Conservation (phyloP, 2,329 filamentous ascomycete genomes). For the Tolypocladium tropicale region DNA sequence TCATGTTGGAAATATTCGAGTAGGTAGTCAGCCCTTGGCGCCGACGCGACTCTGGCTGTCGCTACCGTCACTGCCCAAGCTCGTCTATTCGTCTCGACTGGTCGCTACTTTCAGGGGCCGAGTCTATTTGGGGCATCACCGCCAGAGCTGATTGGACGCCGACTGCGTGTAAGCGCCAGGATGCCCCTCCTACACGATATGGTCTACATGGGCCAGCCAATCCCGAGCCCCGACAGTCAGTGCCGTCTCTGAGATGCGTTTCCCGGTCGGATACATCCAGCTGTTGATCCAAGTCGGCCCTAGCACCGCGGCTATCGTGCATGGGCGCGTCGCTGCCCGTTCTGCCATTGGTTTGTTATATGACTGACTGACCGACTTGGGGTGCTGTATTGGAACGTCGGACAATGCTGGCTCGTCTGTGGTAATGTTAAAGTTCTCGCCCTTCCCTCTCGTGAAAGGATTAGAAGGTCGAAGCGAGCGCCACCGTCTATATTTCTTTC, state of each 20-base stretch:
- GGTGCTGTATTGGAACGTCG: background rate
- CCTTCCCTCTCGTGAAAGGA: background rate
- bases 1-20: background rate
- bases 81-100: background rate
- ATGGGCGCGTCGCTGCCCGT: slow-evolving; percentile 10
- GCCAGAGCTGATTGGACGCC: slow-evolving; percentile 2
- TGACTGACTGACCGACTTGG: background rate
- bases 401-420: background rate
- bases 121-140: background rate
- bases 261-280: background rate
- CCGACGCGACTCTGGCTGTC: background rate
- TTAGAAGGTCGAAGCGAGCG: background rate
- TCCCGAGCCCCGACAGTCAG: background rate
- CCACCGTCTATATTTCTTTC: background rate
- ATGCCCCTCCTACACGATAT: background rate
- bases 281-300: background rate
- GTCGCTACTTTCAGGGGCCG: background rate
- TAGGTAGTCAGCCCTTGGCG: background rate
- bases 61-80: background rate
- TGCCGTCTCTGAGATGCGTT: background rate
- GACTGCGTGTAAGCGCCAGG: slow-evolving; percentile 3
- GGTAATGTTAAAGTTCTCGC: background rate
- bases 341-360: background rate
- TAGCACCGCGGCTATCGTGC: slow-evolving; percentile 13
- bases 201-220: background rate